A percentile compares a stretch with the other conserved stretches of the same genome.
These are phyloP conservation scores for Arachis monticola DNA, from an alignment of 331 rosid genomes.

Conservation along the genomic window DNA sequence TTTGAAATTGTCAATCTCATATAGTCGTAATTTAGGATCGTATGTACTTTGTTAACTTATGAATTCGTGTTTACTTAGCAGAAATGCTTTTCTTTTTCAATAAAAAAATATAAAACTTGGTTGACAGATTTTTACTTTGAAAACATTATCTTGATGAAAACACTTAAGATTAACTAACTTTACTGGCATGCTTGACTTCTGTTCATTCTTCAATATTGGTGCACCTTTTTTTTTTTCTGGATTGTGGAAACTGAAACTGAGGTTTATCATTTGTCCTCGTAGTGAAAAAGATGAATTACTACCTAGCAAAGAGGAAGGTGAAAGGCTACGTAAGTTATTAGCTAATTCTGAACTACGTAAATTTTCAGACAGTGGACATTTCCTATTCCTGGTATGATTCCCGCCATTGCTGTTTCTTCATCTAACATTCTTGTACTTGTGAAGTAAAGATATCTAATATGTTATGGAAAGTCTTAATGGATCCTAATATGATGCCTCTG, in stretches of 20 bases:
- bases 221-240: constrained; percentile 24
- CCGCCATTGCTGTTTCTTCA: constrained; percentile 30
- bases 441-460: constrained; percentile 18
- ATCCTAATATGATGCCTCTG: constrained; percentile 17
- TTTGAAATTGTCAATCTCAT: constrained; percentile 7
- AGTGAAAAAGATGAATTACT: constrained; percentile 82
- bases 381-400: constrained; percentile 74
- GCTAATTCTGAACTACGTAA: constrained; percentile 65
- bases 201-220: neutral
- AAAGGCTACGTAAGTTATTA: constrained; percentile 52
- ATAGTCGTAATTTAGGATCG: neutral
- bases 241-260: constrained; percentile 34
- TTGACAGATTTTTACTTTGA: no score
- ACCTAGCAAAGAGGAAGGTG: constrained; percentile 72
- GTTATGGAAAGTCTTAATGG: constrained; percentile 21
- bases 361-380: constrained; percentile 72
- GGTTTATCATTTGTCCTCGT: constrained; percentile 43
- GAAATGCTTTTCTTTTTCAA: neutral
- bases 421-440: neutral
- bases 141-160: no score
- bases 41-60: constrained; percentile 2
- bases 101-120: no score
- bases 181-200: neutral
- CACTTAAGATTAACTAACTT: constrained; percentile 1
- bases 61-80: neutral